These are phyloP conservation scores for Chloranthus sessilifolius DNA, from an alignment of 164 flowering plant genomes.

Conservation along the genomic window DNA sequence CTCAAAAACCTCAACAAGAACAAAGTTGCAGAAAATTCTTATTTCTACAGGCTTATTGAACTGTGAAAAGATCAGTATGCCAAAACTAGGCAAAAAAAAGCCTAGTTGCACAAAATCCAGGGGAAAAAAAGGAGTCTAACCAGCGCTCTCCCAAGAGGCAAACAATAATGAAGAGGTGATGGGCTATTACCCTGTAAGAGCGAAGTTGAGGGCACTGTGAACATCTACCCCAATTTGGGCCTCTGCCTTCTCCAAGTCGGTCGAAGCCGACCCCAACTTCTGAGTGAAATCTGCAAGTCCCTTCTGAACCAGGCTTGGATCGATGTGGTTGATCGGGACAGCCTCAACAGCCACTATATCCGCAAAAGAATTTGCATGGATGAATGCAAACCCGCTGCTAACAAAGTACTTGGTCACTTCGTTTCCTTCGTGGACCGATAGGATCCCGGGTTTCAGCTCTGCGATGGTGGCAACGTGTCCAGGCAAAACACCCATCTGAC, in stretches of 20 bases:
- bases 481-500: conserved; percentile 91
- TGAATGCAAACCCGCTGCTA: conserved; percentile 89
- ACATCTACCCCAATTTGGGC: conserved; percentile 91
- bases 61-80: too few species aligned
- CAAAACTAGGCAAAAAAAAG: too few species aligned
- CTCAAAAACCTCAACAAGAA: too few species aligned
- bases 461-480: conserved; percentile 89
- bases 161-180: too few species aligned
- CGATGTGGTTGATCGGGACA: conserved; percentile 68
- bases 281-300: conserved; percentile 83
- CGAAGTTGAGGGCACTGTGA: conserved; percentile 71
- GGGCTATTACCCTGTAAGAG: conserved; percentile 68
- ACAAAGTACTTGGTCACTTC: conserved; percentile 67
- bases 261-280: conserved; percentile 71
- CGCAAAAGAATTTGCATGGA: conserved; percentile 79
- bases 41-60: too few species aligned
- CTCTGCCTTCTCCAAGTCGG: conserved; percentile 89
- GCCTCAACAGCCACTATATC: conserved; percentile 84
- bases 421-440: conserved; percentile 77
- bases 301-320: conserved; percentile 61
- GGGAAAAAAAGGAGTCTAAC: too few species aligned
- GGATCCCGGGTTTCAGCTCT: conserved; percentile 77
- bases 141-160: too few species aligned
- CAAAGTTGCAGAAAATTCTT: too few species aligned
- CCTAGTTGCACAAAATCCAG: too few species aligned